Evolutionary conservation across 1,139 yeast genomes (phyloP).

Genomic region (Yamadazyma oceani): DNA sequence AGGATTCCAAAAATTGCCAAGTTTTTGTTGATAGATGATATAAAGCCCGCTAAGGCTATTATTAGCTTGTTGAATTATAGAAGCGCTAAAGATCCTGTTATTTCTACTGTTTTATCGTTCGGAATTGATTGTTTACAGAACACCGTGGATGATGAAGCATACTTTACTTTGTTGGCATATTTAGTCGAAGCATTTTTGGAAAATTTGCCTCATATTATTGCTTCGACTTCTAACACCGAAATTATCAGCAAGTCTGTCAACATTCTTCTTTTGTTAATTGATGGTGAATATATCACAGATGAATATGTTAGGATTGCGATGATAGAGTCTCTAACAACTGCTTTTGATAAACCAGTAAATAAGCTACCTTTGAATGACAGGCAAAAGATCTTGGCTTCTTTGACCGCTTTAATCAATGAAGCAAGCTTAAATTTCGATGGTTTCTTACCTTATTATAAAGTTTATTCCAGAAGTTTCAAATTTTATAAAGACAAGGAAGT

Average conservation of each 20-base stretch:
- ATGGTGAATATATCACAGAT: constrained; percentile 60
- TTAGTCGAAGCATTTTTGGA: constrained; percentile 57
- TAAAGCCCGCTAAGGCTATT: constrained; percentile 55
- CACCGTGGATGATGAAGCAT: constrained; percentile 42
- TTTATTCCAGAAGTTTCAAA: constrained; percentile 60
- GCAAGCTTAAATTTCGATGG: constrained; percentile 56
- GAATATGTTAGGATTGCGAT: constrained; percentile 55
- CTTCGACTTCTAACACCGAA: constrained; percentile 42
- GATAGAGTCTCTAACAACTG: constrained; percentile 57
- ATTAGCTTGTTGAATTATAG: constrained; percentile 53
- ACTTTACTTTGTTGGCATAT: constrained; percentile 49
- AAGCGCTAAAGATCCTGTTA: constrained; percentile 68
- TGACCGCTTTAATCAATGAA: constrained; percentile 52
- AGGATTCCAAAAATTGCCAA: constrained; percentile 46
- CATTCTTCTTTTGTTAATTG: constrained; percentile 54
- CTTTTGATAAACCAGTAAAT: constrained; percentile 61
- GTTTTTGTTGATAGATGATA: constrained; percentile 58
- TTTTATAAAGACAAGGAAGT: constrained; percentile 57
- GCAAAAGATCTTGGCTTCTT: constrained; percentile 57
- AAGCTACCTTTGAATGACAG: constrained; percentile 57
- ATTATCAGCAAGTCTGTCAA: constrained; percentile 55
- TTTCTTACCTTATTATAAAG: constrained; percentile 52
- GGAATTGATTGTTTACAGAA: constrained; percentile 44
- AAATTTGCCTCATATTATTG: constrained; percentile 51
- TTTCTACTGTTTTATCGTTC: constrained; percentile 57